Evolutionary conservation across 139 green algal genomes (phyloP).

Genomic region (Deuterostichococcus epilithicus): DNA sequence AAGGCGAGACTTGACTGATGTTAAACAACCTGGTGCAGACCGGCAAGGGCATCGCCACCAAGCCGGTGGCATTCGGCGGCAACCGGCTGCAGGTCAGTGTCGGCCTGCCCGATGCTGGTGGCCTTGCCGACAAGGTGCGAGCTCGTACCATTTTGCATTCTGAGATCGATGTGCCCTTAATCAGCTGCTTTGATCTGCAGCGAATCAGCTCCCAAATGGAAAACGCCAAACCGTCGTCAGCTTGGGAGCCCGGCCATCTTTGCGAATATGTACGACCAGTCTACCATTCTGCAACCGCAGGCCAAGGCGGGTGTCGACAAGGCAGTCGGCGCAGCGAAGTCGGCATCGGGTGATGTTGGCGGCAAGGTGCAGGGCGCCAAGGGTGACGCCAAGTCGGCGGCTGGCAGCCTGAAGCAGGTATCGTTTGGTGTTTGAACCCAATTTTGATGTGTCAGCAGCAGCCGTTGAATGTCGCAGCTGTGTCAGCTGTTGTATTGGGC

Average conservation of each 20-base stretch:
- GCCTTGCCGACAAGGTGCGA: neutral
- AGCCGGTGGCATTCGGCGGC: neutral
- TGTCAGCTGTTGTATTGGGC: too few relatives aligned
- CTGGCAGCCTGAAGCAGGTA: neutral
- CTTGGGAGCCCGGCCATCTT: too few relatives aligned
- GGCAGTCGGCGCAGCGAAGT: neutral
- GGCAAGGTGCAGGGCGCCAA: neutral
- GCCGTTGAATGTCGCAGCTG: too few relatives aligned
- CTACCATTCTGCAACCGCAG: too few relatives aligned
- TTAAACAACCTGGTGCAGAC: neutral
- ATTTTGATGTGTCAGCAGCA: too few relatives aligned
- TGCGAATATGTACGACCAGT: too few relatives aligned
- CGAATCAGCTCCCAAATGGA: too few relatives aligned
- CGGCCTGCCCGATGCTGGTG: neutral
- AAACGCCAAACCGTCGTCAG: too few relatives aligned
- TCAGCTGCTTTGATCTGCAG: too few relatives aligned
- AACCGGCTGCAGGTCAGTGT: neutral
- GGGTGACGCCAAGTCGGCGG: neutral
- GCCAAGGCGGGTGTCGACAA: neutral
- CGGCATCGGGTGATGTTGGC: too few relatives aligned
- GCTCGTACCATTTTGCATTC: neutral
- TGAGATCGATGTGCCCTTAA: neutral
- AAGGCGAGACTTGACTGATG: neutral
- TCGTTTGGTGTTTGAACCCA: too few relatives aligned
- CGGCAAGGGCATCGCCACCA: neutral